Evolutionary conservation across 352 stramenopile species (phyloP).

Genomic region (Globisporangium solare): DNA sequence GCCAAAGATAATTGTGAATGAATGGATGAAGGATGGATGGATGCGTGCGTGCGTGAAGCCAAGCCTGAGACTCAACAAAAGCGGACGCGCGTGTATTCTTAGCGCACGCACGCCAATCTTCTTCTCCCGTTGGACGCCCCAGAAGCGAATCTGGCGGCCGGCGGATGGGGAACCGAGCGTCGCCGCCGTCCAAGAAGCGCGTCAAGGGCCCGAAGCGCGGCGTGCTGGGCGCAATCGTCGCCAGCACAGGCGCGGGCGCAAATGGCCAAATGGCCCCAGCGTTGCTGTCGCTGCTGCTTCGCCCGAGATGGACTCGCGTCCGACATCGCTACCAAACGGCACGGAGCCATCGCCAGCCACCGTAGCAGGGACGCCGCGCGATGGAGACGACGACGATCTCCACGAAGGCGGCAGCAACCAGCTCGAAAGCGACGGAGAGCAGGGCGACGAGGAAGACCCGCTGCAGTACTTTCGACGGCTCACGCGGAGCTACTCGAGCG

Average conservation of each 20-base stretch:
- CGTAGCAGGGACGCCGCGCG: background rate
- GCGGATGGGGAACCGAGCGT: conserved; percentile 12
- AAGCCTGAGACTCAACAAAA: too few relatives aligned
- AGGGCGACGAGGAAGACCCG: conserved; percentile 11
- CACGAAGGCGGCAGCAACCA: background rate
- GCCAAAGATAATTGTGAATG: too few relatives aligned
- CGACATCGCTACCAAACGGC: background rate
- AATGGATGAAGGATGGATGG: too few relatives aligned
- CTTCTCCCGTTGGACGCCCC: too few relatives aligned
- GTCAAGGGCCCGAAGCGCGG: background rate
- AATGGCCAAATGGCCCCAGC: background rate
- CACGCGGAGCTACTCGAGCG: background rate
- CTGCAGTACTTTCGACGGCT: conserved; percentile 27
- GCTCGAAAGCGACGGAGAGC: conserved; percentile 8
- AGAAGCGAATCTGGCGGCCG: background rate
- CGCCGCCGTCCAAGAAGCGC: conserved; percentile 5
- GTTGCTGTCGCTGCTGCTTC: background rate
- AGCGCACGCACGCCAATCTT: too few relatives aligned
- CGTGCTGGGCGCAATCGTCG: background rate
- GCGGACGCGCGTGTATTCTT: too few relatives aligned
- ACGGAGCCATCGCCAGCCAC: background rate
- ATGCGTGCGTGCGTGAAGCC: too few relatives aligned
- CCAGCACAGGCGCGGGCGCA: background rate
- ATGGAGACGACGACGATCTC: background rate
- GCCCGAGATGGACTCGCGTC: background rate